Percentiles rank a stretch among this genome's conserved stretches.
Conservation (phyloP, 2,329 filamentous ascomycete genomes). For the Sporothrix inflata region DNA sequence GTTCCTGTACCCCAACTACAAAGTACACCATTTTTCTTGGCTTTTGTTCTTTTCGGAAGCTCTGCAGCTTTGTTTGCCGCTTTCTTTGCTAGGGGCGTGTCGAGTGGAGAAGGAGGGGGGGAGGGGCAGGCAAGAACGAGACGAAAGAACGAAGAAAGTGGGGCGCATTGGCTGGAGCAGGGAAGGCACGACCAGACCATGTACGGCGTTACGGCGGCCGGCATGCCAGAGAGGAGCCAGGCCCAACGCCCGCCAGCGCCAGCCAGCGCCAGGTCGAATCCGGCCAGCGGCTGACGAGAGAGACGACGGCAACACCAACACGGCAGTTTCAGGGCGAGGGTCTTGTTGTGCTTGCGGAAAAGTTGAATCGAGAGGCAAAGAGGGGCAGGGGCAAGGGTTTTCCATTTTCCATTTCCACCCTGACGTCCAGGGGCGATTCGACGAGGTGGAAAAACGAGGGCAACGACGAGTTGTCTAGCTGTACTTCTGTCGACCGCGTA, state of each 20-base stretch:
- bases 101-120: slow-evolving; percentile 18
- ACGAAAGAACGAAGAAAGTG: background rate
- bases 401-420: background rate
- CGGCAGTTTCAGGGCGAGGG: background rate
- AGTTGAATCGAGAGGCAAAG: background rate
- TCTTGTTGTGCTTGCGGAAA: background rate
- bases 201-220: background rate
- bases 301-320: background rate
- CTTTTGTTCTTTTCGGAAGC: background rate
- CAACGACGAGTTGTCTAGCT: background rate
- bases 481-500: background rate
- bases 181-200: slow-evolving; percentile 7
- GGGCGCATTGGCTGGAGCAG: background rate
- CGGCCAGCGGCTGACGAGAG: slow-evolving; percentile 7
- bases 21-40: background rate
- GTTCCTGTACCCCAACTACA: slow-evolving; percentile 8
- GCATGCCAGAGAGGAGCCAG: too few species aligned
- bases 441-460: background rate
- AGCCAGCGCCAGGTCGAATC: background rate
- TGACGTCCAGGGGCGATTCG: background rate
- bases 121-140: background rate
- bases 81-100: slow-evolving; percentile 12
- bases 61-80: background rate
- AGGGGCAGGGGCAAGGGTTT: background rate
- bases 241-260: background rate